Evolutionary conservation across 768 basidiomycete genomes (phyloP).

Genomic region (Tylopilus felleus): DNA sequence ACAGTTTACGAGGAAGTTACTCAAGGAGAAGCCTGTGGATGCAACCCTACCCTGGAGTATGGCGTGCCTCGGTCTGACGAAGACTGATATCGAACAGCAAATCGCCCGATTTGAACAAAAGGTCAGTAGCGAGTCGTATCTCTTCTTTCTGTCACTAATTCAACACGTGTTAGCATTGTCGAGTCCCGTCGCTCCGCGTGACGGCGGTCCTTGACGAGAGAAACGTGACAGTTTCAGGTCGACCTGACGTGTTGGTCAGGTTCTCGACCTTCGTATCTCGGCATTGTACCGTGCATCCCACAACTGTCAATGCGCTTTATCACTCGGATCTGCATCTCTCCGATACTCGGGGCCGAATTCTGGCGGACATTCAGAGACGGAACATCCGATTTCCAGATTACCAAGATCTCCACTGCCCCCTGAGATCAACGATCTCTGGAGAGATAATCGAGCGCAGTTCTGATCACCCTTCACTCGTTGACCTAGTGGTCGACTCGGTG

Average conservation of each 20-base stretch:
- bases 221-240: slow-evolving; percentile 57
- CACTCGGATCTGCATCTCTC: slow-evolving; percentile 36
- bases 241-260: slow-evolving; percentile 44
- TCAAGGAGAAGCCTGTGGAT: slow-evolving; percentile 21
- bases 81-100: slow-evolving; percentile 21
- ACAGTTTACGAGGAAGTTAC: slow-evolving; percentile 29
- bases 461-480: slow-evolving; percentile 32
- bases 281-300: slow-evolving; percentile 38
- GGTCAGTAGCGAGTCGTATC: slow-evolving; percentile 4
- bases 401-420: slow-evolving; percentile 43
- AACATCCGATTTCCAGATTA: slow-evolving; percentile 50
- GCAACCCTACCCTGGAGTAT: slow-evolving; percentile 42
- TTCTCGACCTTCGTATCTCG: slow-evolving; percentile 41
- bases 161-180: slow-evolving; percentile 7
- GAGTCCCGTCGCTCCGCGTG: slow-evolving; percentile 36
- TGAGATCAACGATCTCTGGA: slow-evolving; percentile 48
- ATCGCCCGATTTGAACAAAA: slow-evolving; percentile 24
- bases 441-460: slow-evolving; percentile 28
- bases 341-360: slow-evolving; percentile 37
- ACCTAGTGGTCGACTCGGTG: slow-evolving; percentile 39
- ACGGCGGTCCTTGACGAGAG: slow-evolving; percentile 49
- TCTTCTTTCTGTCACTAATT: background rate
- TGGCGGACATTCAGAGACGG: slow-evolving; percentile 42
- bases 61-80: slow-evolving; percentile 36
- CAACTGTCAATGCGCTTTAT: slow-evolving; percentile 50